A percentile compares a stretch with the other conserved stretches of the same genome.
Conservation (phyloP, 768 basidiomycete species). For the Austroboletus eburneus region DNA sequence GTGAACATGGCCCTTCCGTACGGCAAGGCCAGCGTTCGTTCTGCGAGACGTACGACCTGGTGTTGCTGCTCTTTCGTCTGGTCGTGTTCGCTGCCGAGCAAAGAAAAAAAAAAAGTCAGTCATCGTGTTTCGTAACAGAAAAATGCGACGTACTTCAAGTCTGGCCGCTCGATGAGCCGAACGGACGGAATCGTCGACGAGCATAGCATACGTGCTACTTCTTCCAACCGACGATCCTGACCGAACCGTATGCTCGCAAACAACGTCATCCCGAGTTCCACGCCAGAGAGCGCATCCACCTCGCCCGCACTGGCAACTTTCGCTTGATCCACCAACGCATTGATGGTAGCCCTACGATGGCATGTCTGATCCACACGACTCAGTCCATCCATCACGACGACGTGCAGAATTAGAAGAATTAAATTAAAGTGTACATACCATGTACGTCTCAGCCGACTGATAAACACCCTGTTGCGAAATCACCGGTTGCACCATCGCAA, state of each 20-base stretch:
- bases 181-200: conserved; percentile 70
- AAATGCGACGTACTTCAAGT: conserved; percentile 52
- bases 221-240: conserved; percentile 84
- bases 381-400: conserved; percentile 2
- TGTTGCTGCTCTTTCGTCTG: conserved; percentile 81
- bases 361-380: conserved; percentile 39
- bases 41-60: conserved; percentile 74
- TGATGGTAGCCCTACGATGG: conserved; percentile 47
- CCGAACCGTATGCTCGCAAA: conserved; percentile 86
- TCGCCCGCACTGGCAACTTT: conserved; percentile 51
- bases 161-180: conserved; percentile 61
- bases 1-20: conserved; percentile 91
- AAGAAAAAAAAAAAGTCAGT: conserved; percentile 1
- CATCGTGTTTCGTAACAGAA: not conserved
- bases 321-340: conserved; percentile 47
- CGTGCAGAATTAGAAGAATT: too few species aligned
- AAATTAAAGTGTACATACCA: too few species aligned
- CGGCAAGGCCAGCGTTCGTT: conserved; percentile 85
- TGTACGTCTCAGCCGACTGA: conserved; percentile 32
- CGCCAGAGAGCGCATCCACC: conserved; percentile 57
- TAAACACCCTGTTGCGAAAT: conserved; percentile 26
- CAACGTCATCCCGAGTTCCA: conserved; percentile 67
- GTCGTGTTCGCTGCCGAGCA: conserved; percentile 86
- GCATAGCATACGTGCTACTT: conserved; percentile 87
- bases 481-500: conserved; percentile 28